Evolutionary conservation across 2,329 filamentous ascomycete species (phyloP), one percentile per base, ranked within the genome.

Genomic region (Pyrenophora tritici-repentis): DNA sequence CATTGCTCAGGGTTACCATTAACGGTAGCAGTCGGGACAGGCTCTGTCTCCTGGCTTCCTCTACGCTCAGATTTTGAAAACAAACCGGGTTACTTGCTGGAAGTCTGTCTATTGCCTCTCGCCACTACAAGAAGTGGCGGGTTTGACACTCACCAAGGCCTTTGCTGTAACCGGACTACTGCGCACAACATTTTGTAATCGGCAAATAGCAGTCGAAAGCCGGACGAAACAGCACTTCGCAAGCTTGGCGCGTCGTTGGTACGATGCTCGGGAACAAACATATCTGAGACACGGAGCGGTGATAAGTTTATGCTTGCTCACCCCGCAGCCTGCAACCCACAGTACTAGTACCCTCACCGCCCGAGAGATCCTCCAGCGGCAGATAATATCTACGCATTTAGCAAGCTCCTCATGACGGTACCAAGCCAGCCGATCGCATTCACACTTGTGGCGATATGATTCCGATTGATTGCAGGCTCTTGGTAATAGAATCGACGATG

Each of bases 261-360:
- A 40, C 37, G 37, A 47, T 22, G 13, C 8, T 37, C 49, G 44
- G 42, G 41, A 44, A 38, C 34, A 26, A 36, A n/a, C 34, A 42
- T 32, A 13, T 7, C 45, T 36, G 24, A 44, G 34, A 53, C 39
- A 46, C 35, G 42, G 37, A 14, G 12, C 16, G 26, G 39, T 14
- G 41, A n/a, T 33, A 45, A 10, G 13, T 14, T 18, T 18, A 42
- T 37, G 29, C 39, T 20, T 48, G 42, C 4, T 35, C 26, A 32
- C 17, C 16, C 42, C 31, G 39, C 47, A 45, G 26, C 18, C 24
- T 40, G 6, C 47, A 32, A 26, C 24, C 34, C 31, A 42, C 20
- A 22, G 20, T 34, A 41, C 1, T 34, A 4, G 18, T 36, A 8
- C 17, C 9, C 49, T 52, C 39, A 44, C 51, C 45, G 52, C 35